phyloP scores from a whole-genome alignment of 2,329 filamentous ascomycete genomes.

The Xylariaceae sp. region DNA sequence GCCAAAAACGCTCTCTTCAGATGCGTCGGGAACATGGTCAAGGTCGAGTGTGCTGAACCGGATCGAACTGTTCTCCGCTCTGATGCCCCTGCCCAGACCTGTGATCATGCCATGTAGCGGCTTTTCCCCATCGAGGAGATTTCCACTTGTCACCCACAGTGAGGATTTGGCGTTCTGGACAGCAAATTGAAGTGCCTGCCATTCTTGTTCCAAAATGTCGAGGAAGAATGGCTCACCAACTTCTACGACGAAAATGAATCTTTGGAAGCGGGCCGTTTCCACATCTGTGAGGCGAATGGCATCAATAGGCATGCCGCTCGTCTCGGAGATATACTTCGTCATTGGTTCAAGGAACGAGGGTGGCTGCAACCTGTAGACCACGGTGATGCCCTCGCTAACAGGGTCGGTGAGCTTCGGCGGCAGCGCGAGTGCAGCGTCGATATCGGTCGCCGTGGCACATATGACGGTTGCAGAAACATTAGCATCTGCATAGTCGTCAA shows the following conservation, averaged over 20 bases:
- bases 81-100: conserved; percentile 1
- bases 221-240: background rate
- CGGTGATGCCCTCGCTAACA: background rate
- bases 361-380: background rate
- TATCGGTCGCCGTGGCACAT: background rate
- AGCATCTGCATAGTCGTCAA: conserved; percentile 5
- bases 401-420: background rate
- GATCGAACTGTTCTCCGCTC: conserved; percentile 1
- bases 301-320: background rate
- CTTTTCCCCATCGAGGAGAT: conserved; percentile 1
- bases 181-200: conserved; percentile 2
- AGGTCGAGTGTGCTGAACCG: conserved; percentile 4
- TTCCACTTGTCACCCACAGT: conserved; percentile 1
- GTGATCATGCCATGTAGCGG: conserved; percentile 5
- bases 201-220: background rate
- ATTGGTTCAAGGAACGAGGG: background rate
- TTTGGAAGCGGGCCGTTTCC: background rate
- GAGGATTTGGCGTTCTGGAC: background rate
- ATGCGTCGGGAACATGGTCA: background rate
- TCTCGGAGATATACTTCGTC: background rate
- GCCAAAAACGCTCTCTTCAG: background rate
- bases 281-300: background rate
- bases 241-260: conserved; percentile 8
- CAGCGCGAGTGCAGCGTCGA: background rate
- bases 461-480: conserved; percentile 5